Evolutionary conservation across 345 rosid genomes (phyloP).

Genomic region (Eucalyptus cloeziana): DNA sequence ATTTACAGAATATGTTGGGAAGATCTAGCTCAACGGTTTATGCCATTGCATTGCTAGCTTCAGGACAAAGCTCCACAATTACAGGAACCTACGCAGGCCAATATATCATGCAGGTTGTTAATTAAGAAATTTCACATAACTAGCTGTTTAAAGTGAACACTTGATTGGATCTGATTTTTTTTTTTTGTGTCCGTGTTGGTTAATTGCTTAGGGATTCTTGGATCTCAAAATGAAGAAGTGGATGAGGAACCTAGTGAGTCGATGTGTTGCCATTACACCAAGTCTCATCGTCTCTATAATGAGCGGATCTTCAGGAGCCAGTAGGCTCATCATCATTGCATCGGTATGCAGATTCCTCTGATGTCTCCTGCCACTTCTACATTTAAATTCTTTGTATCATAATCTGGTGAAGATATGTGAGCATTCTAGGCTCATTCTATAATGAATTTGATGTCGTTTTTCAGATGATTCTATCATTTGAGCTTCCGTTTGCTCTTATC

Average conservation of each 20-base stretch:
- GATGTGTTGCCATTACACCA: constrained; percentile 48
- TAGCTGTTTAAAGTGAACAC: constrained; percentile 23
- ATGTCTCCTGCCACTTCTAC: not conserved
- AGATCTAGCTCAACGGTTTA: constrained; percentile 42
- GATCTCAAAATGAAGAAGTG: constrained; percentile 48
- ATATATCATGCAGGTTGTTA: constrained; percentile 45
- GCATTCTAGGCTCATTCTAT: constrained; percentile 31
- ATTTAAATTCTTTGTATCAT: not conserved
- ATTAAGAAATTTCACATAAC: not conserved
- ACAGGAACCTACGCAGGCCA: constrained; percentile 75
- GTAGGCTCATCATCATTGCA: constrained; percentile 46
- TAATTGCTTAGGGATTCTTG: constrained; percentile 45
- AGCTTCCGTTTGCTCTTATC: constrained; percentile 45
- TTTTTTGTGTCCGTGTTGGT: constrained; percentile 51
- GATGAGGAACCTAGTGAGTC: constrained; percentile 48
- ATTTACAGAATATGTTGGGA: constrained; percentile 52
- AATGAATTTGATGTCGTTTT: not conserved
- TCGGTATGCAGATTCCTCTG: constrained; percentile 20
- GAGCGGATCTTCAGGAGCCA: constrained; percentile 51
- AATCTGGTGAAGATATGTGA: not conserved
- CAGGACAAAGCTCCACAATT: constrained; percentile 64
- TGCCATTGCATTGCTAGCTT: constrained; percentile 55
- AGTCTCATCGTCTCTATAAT: constrained; percentile 49
- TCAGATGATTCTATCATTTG: constrained; percentile 49
- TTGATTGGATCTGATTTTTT: constrained; percentile 39